Conservation (phyloP, 345 rosid genomes). For the Alliaria petiolata region DNA sequence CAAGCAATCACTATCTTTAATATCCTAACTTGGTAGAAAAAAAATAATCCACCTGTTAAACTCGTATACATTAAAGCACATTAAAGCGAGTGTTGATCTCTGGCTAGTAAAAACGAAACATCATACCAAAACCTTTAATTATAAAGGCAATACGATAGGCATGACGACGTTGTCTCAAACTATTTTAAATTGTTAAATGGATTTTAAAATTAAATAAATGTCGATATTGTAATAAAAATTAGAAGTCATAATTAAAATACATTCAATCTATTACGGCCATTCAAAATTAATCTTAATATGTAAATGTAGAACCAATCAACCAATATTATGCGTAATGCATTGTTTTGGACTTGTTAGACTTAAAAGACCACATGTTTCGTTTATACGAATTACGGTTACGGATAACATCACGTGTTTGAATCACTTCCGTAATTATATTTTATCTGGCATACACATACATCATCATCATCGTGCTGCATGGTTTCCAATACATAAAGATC, state of each 20-base stretch:
- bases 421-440: not conserved
- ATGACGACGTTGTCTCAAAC: constrained; percentile 4
- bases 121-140: not conserved
- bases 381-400: too few relatives aligned
- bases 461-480: too few relatives aligned
- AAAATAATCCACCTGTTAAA: not conserved
- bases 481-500: too few relatives aligned
- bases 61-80: not conserved
- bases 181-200: not conserved
- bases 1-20: not conserved
- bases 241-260: not conserved
- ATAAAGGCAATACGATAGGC: constrained; percentile 6
- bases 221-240: not conserved
- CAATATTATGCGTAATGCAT: not conserved
- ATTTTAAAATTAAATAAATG: not conserved
- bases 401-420: too few relatives aligned
- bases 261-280: not conserved
- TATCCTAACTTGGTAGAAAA: not conserved
- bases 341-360: not conserved
- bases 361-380: not conserved
- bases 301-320: not conserved
- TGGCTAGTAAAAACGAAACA: not conserved
- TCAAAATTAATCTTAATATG: not conserved
- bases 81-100: not conserved
- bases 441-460: not conserved